These are phyloP conservation scores for Colletotrichum cereale DNA, from an alignment of 2,329 filamentous ascomycete genomes.

Conservation along the genomic window DNA sequence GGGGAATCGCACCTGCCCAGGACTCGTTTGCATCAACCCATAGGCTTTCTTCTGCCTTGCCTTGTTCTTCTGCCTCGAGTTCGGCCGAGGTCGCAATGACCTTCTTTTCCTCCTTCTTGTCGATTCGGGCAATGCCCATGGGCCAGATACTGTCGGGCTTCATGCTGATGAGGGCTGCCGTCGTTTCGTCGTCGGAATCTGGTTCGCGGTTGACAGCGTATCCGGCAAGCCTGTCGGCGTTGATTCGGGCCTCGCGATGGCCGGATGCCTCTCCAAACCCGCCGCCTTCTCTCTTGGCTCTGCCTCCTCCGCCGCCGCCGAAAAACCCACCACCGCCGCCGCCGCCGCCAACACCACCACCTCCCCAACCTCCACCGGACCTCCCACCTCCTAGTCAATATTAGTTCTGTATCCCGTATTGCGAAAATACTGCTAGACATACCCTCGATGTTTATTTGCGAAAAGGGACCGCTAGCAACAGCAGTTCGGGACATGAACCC, in stretches of 20 bases:
- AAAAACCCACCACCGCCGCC: constrained; percentile 47
- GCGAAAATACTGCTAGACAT: neutral
- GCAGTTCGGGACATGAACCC: constrained; percentile 52
- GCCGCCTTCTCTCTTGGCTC: constrained; percentile 51
- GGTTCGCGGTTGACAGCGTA: constrained; percentile 50
- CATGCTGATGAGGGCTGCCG: constrained; percentile 37
- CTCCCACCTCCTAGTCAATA: constrained; percentile 38
- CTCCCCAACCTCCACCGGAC: constrained; percentile 37
- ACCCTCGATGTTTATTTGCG: constrained; percentile 43
- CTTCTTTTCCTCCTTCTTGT: constrained; percentile 66
- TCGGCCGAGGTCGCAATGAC: constrained; percentile 69
- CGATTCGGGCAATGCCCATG: constrained; percentile 67
- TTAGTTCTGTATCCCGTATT: neutral
- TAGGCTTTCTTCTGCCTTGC: constrained; percentile 60
- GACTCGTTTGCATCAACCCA: constrained; percentile 55
- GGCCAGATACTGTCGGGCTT: constrained; percentile 55
- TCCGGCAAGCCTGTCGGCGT: constrained; percentile 66
- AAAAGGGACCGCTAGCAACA: constrained; percentile 56
- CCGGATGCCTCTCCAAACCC: constrained; percentile 54
- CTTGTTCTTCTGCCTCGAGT: constrained; percentile 66
- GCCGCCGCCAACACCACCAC: constrained; percentile 39
- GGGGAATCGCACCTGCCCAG: constrained; percentile 45
- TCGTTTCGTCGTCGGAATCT: constrained; percentile 44
- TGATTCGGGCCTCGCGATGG: constrained; percentile 62
- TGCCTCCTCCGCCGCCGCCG: constrained; percentile 43